Evolutionary conservation across 257 asterid species (phyloP).

Genomic region (Nicotiana attenuata): DNA sequence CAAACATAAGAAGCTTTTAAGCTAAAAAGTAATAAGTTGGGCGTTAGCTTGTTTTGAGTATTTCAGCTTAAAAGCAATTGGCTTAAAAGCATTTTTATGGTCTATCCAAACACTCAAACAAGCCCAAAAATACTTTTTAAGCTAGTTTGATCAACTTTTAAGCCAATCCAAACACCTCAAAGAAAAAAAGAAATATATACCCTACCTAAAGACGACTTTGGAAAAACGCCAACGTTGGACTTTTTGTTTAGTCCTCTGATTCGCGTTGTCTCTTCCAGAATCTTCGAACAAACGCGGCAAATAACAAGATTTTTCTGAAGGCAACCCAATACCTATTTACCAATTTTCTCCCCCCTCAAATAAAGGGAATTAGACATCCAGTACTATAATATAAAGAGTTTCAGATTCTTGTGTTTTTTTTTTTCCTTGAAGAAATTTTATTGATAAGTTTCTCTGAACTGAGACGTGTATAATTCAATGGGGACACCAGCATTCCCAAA

Average conservation of each 20-base stretch:
- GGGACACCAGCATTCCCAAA: conserved; percentile 91
- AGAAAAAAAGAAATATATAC: no score
- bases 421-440: background rate
- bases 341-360: background rate
- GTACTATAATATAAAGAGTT: background rate
- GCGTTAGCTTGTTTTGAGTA: no score
- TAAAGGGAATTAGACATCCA: background rate
- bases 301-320: background rate
- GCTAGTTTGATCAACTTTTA: no score
- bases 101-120: no score
- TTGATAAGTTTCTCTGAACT: background rate
- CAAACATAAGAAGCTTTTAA: no score
- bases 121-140: no score
- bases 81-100: no score
- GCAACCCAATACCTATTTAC: background rate
- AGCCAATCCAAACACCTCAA: no score
- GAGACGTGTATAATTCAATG: conserved; percentile 28
- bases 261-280: background rate
- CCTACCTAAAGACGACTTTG: background rate
- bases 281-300: no score
- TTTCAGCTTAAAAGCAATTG: no score
- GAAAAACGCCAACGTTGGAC: background rate
- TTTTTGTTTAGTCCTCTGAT: background rate
- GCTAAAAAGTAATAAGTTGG: no score
- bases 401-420: background rate